Percentiles rank a stretch among this genome's conserved stretches.
Evolutionary conservation across 495 filamentous ascomycete genomes (phyloP).

Genomic region (Daldinia childiae): DNA sequence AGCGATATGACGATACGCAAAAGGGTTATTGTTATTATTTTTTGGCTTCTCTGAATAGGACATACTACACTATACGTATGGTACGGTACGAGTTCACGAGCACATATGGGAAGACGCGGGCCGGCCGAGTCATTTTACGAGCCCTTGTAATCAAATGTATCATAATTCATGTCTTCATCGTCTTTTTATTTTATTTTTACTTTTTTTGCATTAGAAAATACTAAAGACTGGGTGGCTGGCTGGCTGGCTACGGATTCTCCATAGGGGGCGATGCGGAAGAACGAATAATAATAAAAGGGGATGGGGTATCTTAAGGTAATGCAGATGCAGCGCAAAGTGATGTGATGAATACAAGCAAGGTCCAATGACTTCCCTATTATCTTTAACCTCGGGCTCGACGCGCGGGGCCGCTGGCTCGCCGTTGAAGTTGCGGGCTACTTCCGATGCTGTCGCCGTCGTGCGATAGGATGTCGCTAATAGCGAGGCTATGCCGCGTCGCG

Average conservation of each 20-base stretch:
- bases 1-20: constrained; percentile 11
- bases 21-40: neutral
- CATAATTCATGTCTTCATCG: constrained; percentile 32
- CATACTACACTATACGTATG: constrained; percentile 8
- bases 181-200: neutral
- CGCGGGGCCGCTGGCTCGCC: constrained; percentile 26
- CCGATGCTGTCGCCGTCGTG: constrained; percentile 59
- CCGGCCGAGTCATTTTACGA: constrained; percentile 18
- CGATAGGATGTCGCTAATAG: constrained; percentile 60
- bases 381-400: constrained; percentile 35
- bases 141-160: constrained; percentile 45
- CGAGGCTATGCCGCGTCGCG: constrained; percentile 58
- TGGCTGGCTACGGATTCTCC: constrained; percentile 14
- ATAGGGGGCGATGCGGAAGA: constrained; percentile 19
- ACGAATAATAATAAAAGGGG: constrained; percentile 10
- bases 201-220: constrained; percentile 26
- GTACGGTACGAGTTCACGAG: constrained; percentile 27
- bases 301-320: constrained; percentile 34
- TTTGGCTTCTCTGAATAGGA: constrained; percentile 12
- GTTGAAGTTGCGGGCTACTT: constrained; percentile 55
- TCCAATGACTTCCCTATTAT: neutral
- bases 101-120: constrained; percentile 16
- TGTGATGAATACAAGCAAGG: constrained; percentile 12
- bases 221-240: neutral
- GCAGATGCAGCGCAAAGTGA: constrained; percentile 12